Base-by-base conservation (phyloP, 2,329 filamentous ascomycete genomes). In the Ophiostoma triangulosporum region DNA sequence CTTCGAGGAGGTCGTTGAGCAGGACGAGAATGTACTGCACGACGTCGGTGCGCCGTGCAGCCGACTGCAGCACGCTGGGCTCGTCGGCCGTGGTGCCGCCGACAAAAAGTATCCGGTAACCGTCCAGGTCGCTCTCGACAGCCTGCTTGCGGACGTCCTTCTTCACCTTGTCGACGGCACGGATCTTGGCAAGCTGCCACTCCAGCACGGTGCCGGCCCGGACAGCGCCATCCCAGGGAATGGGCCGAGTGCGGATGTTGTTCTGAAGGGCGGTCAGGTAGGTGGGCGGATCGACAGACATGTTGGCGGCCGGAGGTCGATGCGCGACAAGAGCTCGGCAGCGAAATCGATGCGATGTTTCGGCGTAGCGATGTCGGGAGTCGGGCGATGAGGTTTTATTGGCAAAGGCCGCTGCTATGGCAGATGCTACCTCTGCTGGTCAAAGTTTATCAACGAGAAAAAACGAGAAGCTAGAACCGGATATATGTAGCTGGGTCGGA, bases 201-300 rank as follows among this genome's bases (percentile, higher is more conserved):
- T 97, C 91, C 55, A 87, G 95, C 70, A 98, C 86, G 64, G 88
- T 93, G 68, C 90, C 88, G 62, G 88, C 88, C 68, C 93, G 82
- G 61, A 95, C 88, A 63, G 91, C 90, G 63, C 91, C 91, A 70
- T 97, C 91, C 93, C 93, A 98, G 55, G 91, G 90, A 70, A 98
- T 95, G 60, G 90, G 90, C 61, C 93, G 82, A 65, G 88, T 86
- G 66, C 93, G 88, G 68, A 97, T 95, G 76, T 97, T 97, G 80
- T 88, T 94, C 74, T 95, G 90, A 62, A 96, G 78, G 61, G 88
- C 91, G 66, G 73, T 72, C 55, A 81, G 81, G 70, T 96, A 96
- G 56, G 87, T 86, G 56, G 90, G 90, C 62, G 88, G 86, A 67
- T 96, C 89, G 69, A 95, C 80, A 67, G 89, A 91, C 90, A 96